Conservation (phyloP, 2,329 filamentous ascomycete genomes). For the Aureobasidium sp. region DNA sequence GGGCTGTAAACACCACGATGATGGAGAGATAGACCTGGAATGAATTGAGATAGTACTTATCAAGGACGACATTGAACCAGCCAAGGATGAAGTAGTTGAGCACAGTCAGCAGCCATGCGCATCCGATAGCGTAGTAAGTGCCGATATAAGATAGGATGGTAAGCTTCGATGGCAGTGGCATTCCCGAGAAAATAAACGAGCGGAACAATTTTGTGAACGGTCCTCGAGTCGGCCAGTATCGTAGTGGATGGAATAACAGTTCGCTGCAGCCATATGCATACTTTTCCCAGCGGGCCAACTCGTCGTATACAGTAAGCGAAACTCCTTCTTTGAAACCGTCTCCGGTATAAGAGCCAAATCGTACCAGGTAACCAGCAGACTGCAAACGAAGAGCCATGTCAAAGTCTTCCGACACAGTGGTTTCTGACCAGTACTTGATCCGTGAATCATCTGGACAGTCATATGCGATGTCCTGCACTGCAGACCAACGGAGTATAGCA, state of each 20-base stretch:
- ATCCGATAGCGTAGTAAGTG: constrained; percentile 74
- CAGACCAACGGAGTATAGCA: constrained; percentile 76
- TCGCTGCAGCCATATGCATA: constrained; percentile 79
- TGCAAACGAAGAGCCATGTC: constrained; percentile 74
- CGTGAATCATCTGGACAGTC: constrained; percentile 63
- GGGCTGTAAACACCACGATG: constrained; percentile 69
- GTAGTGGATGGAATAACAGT: constrained; percentile 73
- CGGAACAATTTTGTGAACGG: constrained; percentile 64
- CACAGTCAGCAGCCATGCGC: constrained; percentile 71
- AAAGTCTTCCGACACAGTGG: constrained; percentile 81
- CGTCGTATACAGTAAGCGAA: constrained; percentile 77
- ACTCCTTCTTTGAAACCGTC: constrained; percentile 80
- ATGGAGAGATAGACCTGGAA: constrained; percentile 71
- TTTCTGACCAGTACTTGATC: constrained; percentile 78
- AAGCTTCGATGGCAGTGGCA: constrained; percentile 72
- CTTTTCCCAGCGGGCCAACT: constrained; percentile 77
- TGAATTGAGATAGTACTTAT: constrained; percentile 73
- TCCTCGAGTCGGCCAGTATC: constrained; percentile 54
- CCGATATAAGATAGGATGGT: constrained; percentile 77
- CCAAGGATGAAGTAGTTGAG: constrained; percentile 78
- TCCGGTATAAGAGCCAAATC: constrained; percentile 73
- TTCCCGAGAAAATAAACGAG: constrained; percentile 66
- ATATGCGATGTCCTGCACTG: constrained; percentile 65
- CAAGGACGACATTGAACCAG: constrained; percentile 73
- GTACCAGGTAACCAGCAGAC: constrained; percentile 71